These are phyloP conservation scores for Lecanicillium sp. DNA, from an alignment of 2,329 filamentous ascomycete species.

Conservation along the genomic window DNA sequence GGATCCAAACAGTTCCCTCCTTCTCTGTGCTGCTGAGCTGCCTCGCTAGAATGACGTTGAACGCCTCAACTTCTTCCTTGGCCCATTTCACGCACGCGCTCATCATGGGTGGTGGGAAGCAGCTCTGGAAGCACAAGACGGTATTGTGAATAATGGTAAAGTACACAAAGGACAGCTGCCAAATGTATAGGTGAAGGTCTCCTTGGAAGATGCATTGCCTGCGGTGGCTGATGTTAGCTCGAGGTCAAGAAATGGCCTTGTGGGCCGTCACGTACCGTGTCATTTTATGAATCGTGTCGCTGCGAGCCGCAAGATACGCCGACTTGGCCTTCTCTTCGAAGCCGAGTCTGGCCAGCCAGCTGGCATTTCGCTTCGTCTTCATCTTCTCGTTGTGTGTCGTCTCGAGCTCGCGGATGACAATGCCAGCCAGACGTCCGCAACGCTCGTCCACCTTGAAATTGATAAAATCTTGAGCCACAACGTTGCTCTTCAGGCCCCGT, in stretches of 20 bases:
- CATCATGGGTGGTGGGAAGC: conserved; percentile 81
- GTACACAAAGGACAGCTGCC: conserved; percentile 90
- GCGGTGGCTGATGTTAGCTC: conserved; percentile 5
- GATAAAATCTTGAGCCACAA: conserved; percentile 85
- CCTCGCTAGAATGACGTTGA: conserved; percentile 73
- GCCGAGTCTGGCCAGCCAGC: conserved; percentile 77
- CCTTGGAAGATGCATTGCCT: conserved; percentile 95
- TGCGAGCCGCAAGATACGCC: conserved; percentile 74
- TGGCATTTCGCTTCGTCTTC: conserved; percentile 73
- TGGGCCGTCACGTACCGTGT: conserved; percentile 53
- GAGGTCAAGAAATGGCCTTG: neutral
- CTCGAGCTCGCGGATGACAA: conserved; percentile 70
- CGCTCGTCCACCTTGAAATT: conserved; percentile 84
- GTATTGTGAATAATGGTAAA: conserved; percentile 94
- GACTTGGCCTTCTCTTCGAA: conserved; percentile 87
- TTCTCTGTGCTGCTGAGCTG: conserved; percentile 82
- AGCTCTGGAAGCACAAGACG: conserved; percentile 76
- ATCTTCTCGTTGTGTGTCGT: conserved; percentile 69
- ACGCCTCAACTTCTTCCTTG: conserved; percentile 88
- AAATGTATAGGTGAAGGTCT: conserved; percentile 86
- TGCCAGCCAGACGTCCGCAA: conserved; percentile 65
- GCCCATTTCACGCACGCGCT: conserved; percentile 97
- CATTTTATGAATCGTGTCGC: conserved; percentile 70
- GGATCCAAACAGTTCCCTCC: conserved; percentile 67
- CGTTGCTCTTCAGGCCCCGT: conserved; percentile 74